phyloP scores from a whole-genome alignment of 2,329 filamentous ascomycete genomes.

The Cladophialophora psammophila region DNA sequence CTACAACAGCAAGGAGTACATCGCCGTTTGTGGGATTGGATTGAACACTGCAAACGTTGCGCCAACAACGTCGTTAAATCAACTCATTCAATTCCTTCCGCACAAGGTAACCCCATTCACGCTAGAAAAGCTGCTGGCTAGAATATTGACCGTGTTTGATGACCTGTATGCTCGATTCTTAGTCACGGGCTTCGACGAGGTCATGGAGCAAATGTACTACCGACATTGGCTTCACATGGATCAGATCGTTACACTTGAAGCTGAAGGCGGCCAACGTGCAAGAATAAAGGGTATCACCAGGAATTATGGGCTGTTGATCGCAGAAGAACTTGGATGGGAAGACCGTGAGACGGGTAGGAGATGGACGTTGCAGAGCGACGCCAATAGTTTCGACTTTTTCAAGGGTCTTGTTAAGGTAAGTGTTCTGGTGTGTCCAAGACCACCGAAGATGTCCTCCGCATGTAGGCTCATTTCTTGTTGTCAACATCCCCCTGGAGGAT shows the following conservation, averaged over 20 bases:
- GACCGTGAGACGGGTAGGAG: conserved; percentile 77
- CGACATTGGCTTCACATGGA: conserved; percentile 83
- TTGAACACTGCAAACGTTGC: conserved; percentile 83
- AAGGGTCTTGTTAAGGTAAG: conserved; percentile 74
- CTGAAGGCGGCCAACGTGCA: conserved; percentile 71
- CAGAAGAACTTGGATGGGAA: conserved; percentile 78
- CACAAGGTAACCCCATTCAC: conserved; percentile 61
- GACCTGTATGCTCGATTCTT: conserved; percentile 77
- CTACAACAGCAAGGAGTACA: conserved; percentile 78
- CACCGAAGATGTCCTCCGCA: not conserved
- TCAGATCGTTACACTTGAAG: conserved; percentile 78
- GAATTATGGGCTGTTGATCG: conserved; percentile 89
- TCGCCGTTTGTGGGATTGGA: conserved; percentile 84
- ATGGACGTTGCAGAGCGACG: conserved; percentile 90
- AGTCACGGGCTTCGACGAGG: conserved; percentile 73
- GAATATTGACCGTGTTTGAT: conserved; percentile 80
- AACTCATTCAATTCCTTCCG: conserved; percentile 61
- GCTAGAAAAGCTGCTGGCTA: conserved; percentile 81
- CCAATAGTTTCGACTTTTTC: conserved; percentile 99
- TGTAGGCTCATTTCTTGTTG: not conserved
- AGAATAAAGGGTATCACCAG: conserved; percentile 84
- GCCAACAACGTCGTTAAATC: conserved; percentile 86
- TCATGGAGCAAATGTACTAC: conserved; percentile 81
- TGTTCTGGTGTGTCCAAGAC: not conserved
- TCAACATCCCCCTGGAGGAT: not conserved